A percentile compares a stretch with the other conserved stretches of the same genome.
phyloP scores from a whole-genome alignment of 768 basidiomycete genomes.

The Mycena galopus region DNA sequence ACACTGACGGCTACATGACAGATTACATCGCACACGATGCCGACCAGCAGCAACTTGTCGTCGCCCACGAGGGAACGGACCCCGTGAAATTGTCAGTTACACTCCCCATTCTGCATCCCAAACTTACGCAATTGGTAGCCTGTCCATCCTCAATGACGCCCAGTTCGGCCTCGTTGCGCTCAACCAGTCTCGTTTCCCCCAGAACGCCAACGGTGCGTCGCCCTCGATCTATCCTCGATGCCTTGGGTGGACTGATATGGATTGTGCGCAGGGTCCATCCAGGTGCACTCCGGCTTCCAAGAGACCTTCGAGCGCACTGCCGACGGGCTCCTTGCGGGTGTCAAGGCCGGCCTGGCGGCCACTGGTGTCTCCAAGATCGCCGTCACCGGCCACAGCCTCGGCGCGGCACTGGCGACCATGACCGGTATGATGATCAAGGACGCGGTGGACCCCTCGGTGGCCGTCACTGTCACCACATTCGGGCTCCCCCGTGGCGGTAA shows the following conservation, averaged over 20 bases:
- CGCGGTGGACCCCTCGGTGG: conserved; percentile 49
- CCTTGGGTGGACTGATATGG: too few relatives aligned
- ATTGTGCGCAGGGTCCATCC: conserved; percentile 40
- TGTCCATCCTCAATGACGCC: conserved; percentile 17
- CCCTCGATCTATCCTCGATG: not conserved
- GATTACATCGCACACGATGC: conserved; percentile 26
- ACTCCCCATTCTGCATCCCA: not conserved
- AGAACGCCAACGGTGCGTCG: conserved; percentile 7
- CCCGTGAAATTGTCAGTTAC: conserved; percentile 12
- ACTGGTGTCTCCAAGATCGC: conserved; percentile 50
- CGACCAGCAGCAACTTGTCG: conserved; percentile 13
- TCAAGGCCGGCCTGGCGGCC: conserved; percentile 43
- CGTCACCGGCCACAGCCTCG: conserved; percentile 58
- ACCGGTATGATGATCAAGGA: conserved; percentile 57
- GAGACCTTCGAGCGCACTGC: conserved; percentile 55
- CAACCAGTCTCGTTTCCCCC: conserved; percentile 9
- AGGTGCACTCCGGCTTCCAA: conserved; percentile 57
- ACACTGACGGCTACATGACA: not conserved
- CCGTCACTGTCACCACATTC: conserved; percentile 52
- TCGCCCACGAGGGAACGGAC: conserved; percentile 28
- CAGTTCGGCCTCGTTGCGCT: conserved; percentile 9
- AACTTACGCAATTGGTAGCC: not conserved
- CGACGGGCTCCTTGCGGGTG: conserved; percentile 47
- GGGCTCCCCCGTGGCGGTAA: conserved; percentile 61
- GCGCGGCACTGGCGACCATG: conserved; percentile 60